phyloP scores from a whole-genome alignment of 192 early-diverging fungal species.

The Coemansia sp. region DNA sequence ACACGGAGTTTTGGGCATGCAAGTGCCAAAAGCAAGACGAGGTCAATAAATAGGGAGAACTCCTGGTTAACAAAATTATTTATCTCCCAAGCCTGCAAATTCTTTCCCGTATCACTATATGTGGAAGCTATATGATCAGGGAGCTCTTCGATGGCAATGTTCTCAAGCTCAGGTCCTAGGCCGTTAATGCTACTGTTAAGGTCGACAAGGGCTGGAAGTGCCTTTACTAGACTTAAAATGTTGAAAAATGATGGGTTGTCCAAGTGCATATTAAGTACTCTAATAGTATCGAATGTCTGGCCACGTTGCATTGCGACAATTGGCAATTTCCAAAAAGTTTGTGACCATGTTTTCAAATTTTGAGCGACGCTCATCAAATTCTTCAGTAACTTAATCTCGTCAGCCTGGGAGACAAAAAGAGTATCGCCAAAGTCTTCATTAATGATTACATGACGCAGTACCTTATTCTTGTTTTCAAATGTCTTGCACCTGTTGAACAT shows the following conservation, averaged over 20 bases:
- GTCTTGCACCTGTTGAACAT: background rate
- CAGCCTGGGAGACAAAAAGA: background rate
- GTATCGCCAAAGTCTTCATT: background rate
- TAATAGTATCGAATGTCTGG: background rate
- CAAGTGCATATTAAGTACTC: background rate
- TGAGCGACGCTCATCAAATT: background rate
- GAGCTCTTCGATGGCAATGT: background rate
- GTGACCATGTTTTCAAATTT: background rate
- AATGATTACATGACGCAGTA: background rate
- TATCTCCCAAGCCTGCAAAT: background rate
- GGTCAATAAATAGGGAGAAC: background rate
- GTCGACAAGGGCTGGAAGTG: background rate
- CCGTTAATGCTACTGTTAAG: background rate
- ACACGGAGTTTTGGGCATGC: background rate
- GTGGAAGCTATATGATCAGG: background rate
- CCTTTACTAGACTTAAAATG: background rate
- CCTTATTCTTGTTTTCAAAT: background rate
- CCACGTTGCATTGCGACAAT: background rate
- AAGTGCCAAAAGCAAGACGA: background rate
- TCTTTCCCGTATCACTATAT: background rate
- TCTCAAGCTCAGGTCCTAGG: background rate
- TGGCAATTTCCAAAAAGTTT: background rate
- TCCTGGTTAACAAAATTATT: background rate
- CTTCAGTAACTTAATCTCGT: background rate
- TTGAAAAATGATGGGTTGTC: background rate